Base-by-base conservation (phyloP, 257 asterid species). In the Solanum paucissectum region DNA sequence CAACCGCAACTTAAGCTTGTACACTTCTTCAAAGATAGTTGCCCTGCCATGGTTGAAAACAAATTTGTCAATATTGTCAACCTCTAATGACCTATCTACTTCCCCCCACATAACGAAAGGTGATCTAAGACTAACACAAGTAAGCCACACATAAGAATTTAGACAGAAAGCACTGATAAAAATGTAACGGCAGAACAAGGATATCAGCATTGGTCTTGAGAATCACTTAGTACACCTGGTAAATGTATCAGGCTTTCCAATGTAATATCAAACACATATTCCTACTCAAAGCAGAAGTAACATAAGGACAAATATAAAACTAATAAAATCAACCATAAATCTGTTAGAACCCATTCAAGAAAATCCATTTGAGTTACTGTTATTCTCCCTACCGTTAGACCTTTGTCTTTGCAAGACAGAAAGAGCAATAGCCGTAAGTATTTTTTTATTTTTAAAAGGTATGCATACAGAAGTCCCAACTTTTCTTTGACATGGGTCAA, bases 11-110 rank as follows among this genome's bases (percentile, higher is more conserved):
- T 93, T 95, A 90, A 97, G 93, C 94, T 93, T 94, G 92, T 87
- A 90, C 86, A 94, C 90, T 91, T 94, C 99, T 84, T 97, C 99
- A 62, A 95, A 90, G 91, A 94, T 85, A 64, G 95, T 88, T 83
- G 86, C 88, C 91, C 99, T 97, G 94, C 32, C 55, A 88, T 77
- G 88, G 82, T 11, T 69, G 83, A 72, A 40, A 87, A 87, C 34
- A 90, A 29, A 58, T 62, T 62, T 34, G 37, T 73, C 79, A 91
- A 84, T 62, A 55, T 87, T 89, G 40, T 27, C 21, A 29, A 81
- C 34, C 62, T 11, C 55, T 77, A n/a, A 55, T 37, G 66, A 66
- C 60, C 12, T 14, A 37, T 36, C 21, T 7, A 32, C 25, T 5
- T 12, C 42, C 25, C 25, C 52, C 29, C 16, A 73, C 36, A 27